Evolutionary conservation across 2,329 filamentous ascomycete species (phyloP), one percentile per base, ranked within the genome.

Genomic region (Thermothelomyces thermophilus): DNA sequence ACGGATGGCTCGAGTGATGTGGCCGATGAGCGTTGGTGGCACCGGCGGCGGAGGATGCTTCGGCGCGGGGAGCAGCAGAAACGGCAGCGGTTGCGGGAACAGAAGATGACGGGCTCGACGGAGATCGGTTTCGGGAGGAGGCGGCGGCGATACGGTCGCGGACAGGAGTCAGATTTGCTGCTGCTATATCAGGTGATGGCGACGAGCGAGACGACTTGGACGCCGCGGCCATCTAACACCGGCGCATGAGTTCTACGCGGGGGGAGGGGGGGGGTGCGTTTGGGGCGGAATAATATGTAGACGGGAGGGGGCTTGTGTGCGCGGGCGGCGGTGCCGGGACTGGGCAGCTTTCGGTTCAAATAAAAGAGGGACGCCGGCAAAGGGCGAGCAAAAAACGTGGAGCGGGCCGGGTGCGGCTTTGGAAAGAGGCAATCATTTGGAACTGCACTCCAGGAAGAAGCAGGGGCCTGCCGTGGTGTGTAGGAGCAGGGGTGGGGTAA

Each of bases 141-240:
- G 14, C 24, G 16, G 42, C 3, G 16, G 14, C 24, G 28, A 36
- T 36, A 19, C 17, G 22, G 11, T 50, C 39, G 43, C 24, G 17
- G 44, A 41, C 11, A 14, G 42, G 17, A 13, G 30, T 48, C 48
- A 58, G 56, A 51, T 19, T 51, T 26, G 46, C 22, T 33, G 46
- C 22, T 33, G 41, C 5, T 33, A 31, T 35, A 46, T 54, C 49
- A 26, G 48, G 41, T 3, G 33, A 36, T 40, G 52, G 45, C 16
- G 56, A 56, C 46, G 61, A 56, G 48, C 58, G 65, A 58, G 64
- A 59, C 48, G 65, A 54, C 39, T 50, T 62, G 60, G 55, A 60
- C 58, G 55, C 43, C 58, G 69, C 67, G 65, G 70, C 70, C 72
- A 74, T 74, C 71, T 73, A 73, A 68, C 65, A 63, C 60, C 46